A percentile compares a stretch with the other conserved stretches of the same genome.
These are phyloP conservation scores for Narthecium ossifragum DNA, from an alignment of 106 monocot genomes.

Conservation along the genomic window DNA sequence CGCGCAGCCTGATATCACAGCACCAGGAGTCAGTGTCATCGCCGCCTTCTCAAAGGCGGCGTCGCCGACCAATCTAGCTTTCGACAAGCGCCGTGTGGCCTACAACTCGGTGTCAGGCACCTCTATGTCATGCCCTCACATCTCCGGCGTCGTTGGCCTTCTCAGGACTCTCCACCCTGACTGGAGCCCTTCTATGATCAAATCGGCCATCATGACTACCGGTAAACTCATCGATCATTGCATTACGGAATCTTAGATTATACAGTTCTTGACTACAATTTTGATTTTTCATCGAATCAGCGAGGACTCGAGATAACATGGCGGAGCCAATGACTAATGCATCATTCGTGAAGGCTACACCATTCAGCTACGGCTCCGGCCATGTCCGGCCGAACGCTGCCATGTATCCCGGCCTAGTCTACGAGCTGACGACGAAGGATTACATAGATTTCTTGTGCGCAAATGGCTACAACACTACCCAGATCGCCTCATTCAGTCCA, in stretches of 20 bases:
- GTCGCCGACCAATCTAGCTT: background rate
- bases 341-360: slow-evolving; percentile 8
- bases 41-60: slow-evolving; percentile 23
- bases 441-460: slow-evolving; percentile 47
- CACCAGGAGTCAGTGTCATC: slow-evolving; percentile 46
- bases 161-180: slow-evolving; percentile 37
- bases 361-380: slow-evolving; percentile 38
- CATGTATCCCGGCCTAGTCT: slow-evolving; percentile 50
- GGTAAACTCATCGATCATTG: slow-evolving; percentile 14
- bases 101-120: slow-evolving; percentile 39
- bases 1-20: slow-evolving; percentile 52
- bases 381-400: slow-evolving; percentile 40
- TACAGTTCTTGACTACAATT: background rate
- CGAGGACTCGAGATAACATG: slow-evolving; percentile 21
- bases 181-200: slow-evolving; percentile 44
- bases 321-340: slow-evolving; percentile 3
- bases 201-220: slow-evolving; percentile 60
- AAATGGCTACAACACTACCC: slow-evolving; percentile 26
- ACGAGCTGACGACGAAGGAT: slow-evolving; percentile 26
- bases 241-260: background rate
- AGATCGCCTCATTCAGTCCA: slow-evolving; percentile 5
- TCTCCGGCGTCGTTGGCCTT: slow-evolving; percentile 44
- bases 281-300: slow-evolving; percentile 7
- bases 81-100: slow-evolving; percentile 14
- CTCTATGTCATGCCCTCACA: slow-evolving; percentile 57